A percentile compares a stretch with the other conserved stretches of the same genome.
phyloP scores from a whole-genome alignment of 176 grass and related monocot genomes.

The Raddia distichophylla region DNA sequence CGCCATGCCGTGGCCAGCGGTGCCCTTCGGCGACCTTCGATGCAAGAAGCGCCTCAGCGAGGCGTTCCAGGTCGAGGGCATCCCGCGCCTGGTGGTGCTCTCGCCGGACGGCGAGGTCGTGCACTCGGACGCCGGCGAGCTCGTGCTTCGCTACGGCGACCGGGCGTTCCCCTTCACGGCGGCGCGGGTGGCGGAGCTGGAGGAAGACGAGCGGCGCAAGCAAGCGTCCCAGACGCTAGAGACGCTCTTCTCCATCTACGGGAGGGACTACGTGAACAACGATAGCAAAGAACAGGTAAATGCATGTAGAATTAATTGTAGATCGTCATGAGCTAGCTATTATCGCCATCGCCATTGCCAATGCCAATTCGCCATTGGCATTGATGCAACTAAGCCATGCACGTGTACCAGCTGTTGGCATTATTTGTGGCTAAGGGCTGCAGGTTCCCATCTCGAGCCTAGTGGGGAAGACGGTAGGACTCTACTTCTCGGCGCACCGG shows the following conservation, averaged over 20 bases:
- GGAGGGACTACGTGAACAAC: conserved; percentile 51
- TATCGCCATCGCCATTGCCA: too few species aligned
- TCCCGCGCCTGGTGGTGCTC: conserved; percentile 62
- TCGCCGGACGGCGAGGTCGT: conserved; percentile 34
- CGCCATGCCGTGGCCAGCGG: conserved; percentile 66
- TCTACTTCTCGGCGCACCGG: conserved; percentile 61
- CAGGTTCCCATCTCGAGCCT: conserved; percentile 65
- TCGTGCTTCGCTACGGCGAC: conserved; percentile 52
- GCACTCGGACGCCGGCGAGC: conserved; percentile 44
- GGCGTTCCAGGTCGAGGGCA: conserved; percentile 64
- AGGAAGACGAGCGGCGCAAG: conserved; percentile 53
- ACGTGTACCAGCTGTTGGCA: conserved; percentile 40
- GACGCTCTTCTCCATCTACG: conserved; percentile 54
- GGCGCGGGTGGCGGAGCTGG: conserved; percentile 54
- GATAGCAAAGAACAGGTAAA: conserved; percentile 38
- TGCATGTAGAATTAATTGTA: not conserved
- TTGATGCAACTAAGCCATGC: conserved; percentile 17
- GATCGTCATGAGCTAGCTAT: not conserved
- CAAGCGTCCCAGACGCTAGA: conserved; percentile 71
- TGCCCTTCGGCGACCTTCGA: conserved; percentile 54
- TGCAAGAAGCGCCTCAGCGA: conserved; percentile 61
- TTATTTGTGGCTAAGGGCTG: conserved; percentile 52
- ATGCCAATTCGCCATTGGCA: not conserved
- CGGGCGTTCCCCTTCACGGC: conserved; percentile 66
- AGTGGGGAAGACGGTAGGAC: conserved; percentile 63